Percentiles rank a stretch among this genome's conserved stretches.
Evolutionary conservation across 495 filamentous ascomycete species (phyloP).

Genomic region (Xylaria grammica): DNA sequence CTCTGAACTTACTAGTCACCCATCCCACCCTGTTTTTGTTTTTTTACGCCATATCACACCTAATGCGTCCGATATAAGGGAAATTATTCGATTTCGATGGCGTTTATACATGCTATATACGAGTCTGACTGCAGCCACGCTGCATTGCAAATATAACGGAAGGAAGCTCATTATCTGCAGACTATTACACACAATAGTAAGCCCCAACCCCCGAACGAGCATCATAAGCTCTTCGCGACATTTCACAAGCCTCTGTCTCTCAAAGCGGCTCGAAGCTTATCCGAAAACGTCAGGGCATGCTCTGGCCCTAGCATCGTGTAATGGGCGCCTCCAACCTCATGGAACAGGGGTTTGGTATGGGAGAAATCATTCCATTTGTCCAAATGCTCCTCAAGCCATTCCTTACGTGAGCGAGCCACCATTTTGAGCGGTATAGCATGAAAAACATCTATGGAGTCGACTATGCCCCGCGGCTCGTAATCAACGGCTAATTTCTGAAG

Average conservation of each 20-base stretch:
- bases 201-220: no score
- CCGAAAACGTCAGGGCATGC: constrained; percentile 40
- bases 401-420: constrained; percentile 43
- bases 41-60: no score
- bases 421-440: constrained; percentile 49
- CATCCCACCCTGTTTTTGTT: no score
- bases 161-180: no score
- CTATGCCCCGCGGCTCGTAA: constrained; percentile 54
- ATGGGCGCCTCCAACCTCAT: constrained; percentile 45
- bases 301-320: constrained; percentile 49
- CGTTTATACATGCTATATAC: no score
- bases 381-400: constrained; percentile 53
- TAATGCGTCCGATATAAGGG: no score
- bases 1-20: no score
- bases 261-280: constrained; percentile 36
- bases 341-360: constrained; percentile 30
- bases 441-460: constrained; percentile 57
- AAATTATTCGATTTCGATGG: no score
- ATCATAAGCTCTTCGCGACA: no score
- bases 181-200: no score
- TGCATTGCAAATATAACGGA: no score
- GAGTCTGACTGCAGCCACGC: no score
- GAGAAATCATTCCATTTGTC: constrained; percentile 52
- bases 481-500: constrained; percentile 51
- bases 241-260: constrained; percentile 34